Conservation (phyloP, 345 rosid species). For the Melaleuca quinquenervia region DNA sequence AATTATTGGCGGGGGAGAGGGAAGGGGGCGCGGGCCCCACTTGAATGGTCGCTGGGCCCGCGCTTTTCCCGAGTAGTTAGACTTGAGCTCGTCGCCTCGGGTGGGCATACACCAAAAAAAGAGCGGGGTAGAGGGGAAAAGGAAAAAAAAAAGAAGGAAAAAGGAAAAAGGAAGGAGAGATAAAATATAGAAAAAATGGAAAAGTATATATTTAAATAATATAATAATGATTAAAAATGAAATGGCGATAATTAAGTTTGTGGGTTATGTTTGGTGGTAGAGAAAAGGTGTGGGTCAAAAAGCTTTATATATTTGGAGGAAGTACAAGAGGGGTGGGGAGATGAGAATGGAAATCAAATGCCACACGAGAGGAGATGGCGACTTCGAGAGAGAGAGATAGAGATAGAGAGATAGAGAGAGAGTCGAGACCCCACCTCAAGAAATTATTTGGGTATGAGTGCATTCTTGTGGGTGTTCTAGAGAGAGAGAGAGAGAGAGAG, state of each 20-base stretch:
- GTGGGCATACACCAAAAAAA: too few species aligned
- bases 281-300: neutral
- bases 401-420: neutral
- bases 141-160: neutral
- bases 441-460: constrained; percentile 10
- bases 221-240: neutral
- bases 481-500: neutral
- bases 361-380: constrained; percentile 18
- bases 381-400: neutral
- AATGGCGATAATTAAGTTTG: neutral
- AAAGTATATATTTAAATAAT: neutral
- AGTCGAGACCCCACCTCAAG: neutral
- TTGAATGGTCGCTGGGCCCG: neutral
- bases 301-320: neutral
- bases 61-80: neutral
- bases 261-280: constrained; percentile 1
- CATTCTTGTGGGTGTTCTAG: neutral
- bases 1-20: constrained; percentile 4
- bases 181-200: neutral
- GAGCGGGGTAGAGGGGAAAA: too few species aligned
- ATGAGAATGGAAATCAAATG: constrained; percentile 17
- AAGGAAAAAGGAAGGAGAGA: neutral
- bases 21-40: neutral
- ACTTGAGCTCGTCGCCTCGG: neutral
- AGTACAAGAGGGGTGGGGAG: neutral